Base-by-base conservation (phyloP, 1,284 basidiomycete genomes). In the Cryptococcus sp. region DNA sequence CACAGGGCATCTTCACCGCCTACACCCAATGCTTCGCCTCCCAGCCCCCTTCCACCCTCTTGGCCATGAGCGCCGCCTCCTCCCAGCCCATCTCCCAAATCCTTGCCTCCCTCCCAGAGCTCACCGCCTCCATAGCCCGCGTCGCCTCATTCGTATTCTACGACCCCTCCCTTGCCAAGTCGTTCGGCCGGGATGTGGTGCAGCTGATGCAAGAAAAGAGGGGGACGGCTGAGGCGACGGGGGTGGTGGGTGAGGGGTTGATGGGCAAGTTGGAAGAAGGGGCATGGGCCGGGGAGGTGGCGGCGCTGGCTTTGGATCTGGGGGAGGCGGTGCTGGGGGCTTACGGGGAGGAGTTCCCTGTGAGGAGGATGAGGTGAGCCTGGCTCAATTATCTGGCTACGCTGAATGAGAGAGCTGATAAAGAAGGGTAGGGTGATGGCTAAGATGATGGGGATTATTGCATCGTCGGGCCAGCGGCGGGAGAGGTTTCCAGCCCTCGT, bases 311-410 rank as follows among this genome's bases (percentile, higher is more conserved):
- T 15, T 33, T 59, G 4, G 61, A 63, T n/a, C 46, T 73, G 16
- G 60, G 64, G 1, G 59, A 67, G 13, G 60, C 60, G 16, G 39
- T 71, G 2, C 56, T 75, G 12, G 37, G 33, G 1, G 12, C 70
- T 0, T 79, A 78, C 56, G 55, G 46, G 1, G 56, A 46, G 2
- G 51, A 53, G 4, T 68, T 59, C 28, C 77, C 77, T 0, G 40
- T 72, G 2, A 56, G 69, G 15, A 47, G 69, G 12, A 51, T 66
- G 38, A 65, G 72, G 67, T 72, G 48, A 56, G 70, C 55, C 7
- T 13, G 24, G 9, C 18, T 20, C 45, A 37, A 45, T 24, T 42
- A 49, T 40, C 3, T 8, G n/a, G 16, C 9, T 40, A n/a, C n/a
- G 35, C 38, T 16, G 11, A 13, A 49, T 46, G 24, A 8, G 18